Evolutionary conservation across 345 rosid species (phyloP), one percentile per base, ranked within the genome.

Genomic region (Populus pruinosa): DNA sequence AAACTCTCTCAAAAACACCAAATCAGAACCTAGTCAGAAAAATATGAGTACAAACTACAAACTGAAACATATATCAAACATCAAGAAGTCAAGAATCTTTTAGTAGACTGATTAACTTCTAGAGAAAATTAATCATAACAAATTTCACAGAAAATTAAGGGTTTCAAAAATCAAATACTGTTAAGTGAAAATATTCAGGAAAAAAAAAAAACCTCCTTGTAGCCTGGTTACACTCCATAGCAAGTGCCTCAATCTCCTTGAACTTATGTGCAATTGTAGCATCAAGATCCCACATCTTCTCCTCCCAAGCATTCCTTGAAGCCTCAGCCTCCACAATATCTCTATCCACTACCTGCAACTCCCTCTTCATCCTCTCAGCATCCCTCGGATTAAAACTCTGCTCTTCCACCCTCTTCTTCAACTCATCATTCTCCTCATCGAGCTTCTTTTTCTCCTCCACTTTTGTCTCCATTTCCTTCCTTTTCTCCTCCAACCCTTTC

Each of bases 341-440:
- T 80, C 94, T 92, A 80, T 96, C 99, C 76, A 92, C 96, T 0
- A 89, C 92, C 76, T 84, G 89, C 83, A 96, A 80, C 88, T 96
- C 98, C 82, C 93, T 92, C 87, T 83, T 92, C 98, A 96, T 96
- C 89, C 98, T 92, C 86, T 96, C 97, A 1, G 83, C 90, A 77
- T 93, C 99, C 79, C 96, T 83, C 1, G 88, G 78, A 73, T 91
- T 96, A 55, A 93, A 80, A 25, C 87, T 84, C 91, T 92, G 99
- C 83, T 83, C 80, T 67, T 89, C 93, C 74, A 93, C 91, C 44
- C 75, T 85, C 84, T 85, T 91, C 89, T 82, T 89, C 82, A 96
- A 74, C 82, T 87, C 98, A 69, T 90, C 87, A 68, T 93, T 96
- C 86, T 96, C 97, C 74, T 79, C 84, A 1, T 83, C 82, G 44